These are phyloP conservation scores for Lactarius hengduanensis DNA, from an alignment of 768 basidiomycete species.

Conservation along the genomic window DNA sequence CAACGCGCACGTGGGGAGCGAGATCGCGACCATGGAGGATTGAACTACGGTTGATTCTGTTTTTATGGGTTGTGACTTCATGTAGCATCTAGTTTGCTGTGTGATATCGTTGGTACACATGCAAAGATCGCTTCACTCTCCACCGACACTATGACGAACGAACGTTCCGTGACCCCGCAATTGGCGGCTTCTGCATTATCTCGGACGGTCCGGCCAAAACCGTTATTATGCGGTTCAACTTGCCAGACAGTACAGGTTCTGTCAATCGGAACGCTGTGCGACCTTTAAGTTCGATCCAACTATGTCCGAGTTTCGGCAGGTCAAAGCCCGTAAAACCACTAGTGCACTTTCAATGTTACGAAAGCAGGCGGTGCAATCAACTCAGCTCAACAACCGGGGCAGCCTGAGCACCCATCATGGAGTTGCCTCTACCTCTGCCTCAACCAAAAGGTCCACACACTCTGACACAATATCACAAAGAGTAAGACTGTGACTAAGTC, in stretches of 20 bases:
- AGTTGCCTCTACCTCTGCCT: background rate
- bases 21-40: conserved; percentile 29
- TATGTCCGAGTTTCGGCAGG: conserved; percentile 11
- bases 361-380: conserved; percentile 1
- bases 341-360: conserved; percentile 7
- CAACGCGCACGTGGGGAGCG: conserved; percentile 27
- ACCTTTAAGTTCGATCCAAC: background rate
- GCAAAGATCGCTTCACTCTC: background rate
- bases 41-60: conserved; percentile 36
- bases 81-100: conserved; percentile 1
- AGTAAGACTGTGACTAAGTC: background rate
- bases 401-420: background rate
- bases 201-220: no score
- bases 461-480: background rate
- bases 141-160: background rate
- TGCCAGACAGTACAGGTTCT: background rate
- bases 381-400: background rate
- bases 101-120: background rate
- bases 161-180: no score
- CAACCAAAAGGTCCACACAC: conserved; percentile 4
- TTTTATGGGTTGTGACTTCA: background rate
- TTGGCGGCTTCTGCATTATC: no score
- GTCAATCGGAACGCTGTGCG: background rate
- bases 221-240: background rate
- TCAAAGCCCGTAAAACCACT: conserved; percentile 18